phyloP scores from a whole-genome alignment of 169 alveolate species.

The Condylostoma magnum region DNA sequence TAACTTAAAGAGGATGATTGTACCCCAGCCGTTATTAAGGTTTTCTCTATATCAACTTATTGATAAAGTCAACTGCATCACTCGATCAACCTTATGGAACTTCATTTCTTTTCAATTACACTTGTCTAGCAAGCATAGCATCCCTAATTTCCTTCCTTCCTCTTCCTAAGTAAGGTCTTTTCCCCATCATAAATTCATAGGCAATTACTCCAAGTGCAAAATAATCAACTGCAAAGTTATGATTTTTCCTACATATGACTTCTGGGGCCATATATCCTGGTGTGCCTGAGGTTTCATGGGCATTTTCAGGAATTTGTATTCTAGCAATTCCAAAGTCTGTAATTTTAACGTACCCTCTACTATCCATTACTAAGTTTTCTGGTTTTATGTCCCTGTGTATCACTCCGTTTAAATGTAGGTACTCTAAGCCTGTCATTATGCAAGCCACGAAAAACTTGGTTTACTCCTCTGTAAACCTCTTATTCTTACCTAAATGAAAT shows the following conservation, averaged over 20 bases:
- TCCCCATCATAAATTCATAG: conserved; percentile 59
- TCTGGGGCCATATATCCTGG: conserved; percentile 81
- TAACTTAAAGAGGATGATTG: conserved; percentile 80
- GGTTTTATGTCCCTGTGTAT: conserved; percentile 83
- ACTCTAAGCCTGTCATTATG: conserved; percentile 61
- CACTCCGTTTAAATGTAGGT: conserved; percentile 56
- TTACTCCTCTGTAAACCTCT: conserved; percentile 75
- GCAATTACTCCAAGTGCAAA: conserved; percentile 66
- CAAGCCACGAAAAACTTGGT: conserved; percentile 74
- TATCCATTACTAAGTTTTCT: conserved; percentile 76
- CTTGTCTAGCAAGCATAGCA: conserved; percentile 72
- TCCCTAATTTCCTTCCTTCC: conserved; percentile 84
- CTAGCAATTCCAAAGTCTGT: conserved; percentile 79
- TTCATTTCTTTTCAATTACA: conserved; percentile 58
- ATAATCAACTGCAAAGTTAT: conserved; percentile 73
- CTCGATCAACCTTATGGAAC: conserved; percentile 80
- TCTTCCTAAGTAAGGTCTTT: conserved; percentile 84
- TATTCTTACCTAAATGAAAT: conserved; percentile 68
- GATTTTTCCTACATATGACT: conserved; percentile 69
- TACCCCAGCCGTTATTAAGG: conserved; percentile 73
- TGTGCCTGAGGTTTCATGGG: conserved; percentile 72
- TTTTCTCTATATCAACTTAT: conserved; percentile 75
- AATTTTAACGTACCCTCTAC: conserved; percentile 55
- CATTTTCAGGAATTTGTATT: conserved; percentile 56
- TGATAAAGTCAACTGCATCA: conserved; percentile 80